Evolutionary conservation across 495 filamentous ascomycete species (phyloP).

Genomic region (Hapsidospora chrysogenum): DNA sequence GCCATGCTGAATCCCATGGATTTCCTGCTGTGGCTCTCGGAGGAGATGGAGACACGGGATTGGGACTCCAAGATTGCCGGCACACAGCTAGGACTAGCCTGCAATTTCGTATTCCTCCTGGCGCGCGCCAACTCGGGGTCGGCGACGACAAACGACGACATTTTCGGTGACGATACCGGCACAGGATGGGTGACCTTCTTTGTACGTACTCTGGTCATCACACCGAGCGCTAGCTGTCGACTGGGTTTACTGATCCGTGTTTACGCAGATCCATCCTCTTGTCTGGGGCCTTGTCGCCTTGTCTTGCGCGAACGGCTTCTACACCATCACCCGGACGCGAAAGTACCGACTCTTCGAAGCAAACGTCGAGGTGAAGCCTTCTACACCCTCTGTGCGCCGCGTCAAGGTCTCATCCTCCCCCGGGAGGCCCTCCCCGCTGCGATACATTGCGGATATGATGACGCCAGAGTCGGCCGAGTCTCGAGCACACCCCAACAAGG

Average conservation of each 20-base stretch:
- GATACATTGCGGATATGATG: slow-evolving; percentile 54
- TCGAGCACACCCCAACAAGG: slow-evolving; percentile 68
- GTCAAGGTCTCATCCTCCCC: slow-evolving; percentile 86
- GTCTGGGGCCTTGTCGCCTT: slow-evolving; percentile 48
- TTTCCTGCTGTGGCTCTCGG: slow-evolving; percentile 73
- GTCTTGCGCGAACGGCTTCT: slow-evolving; percentile 58
- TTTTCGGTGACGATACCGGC: slow-evolving; percentile 56
- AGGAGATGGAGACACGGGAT: slow-evolving; percentile 73
- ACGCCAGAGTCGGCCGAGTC: slow-evolving; percentile 42
- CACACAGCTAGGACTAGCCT: slow-evolving; percentile 48
- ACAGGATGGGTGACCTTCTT: slow-evolving; percentile 57
- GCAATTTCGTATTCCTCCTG: slow-evolving; percentile 70
- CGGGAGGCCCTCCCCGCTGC: slow-evolving; percentile 47
- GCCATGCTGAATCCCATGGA: slow-evolving; percentile 74
- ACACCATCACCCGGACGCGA: slow-evolving; percentile 67
- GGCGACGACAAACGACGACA: slow-evolving; percentile 46
- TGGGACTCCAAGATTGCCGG: slow-evolving; percentile 76
- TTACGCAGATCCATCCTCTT: slow-evolving; percentile 43
- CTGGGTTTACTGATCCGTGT: slow-evolving; percentile 1
- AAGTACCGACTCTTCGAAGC: slow-evolving; percentile 87
- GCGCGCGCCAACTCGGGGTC: slow-evolving; percentile 56
- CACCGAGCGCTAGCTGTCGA: background rate
- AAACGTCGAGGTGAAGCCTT: slow-evolving; percentile 52
- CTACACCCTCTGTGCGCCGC: slow-evolving; percentile 74
- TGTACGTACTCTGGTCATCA: slow-evolving; percentile 42